Evolutionary conservation across 768 basidiomycete species (phyloP).

Genomic region (Hericium coralloides): DNA sequence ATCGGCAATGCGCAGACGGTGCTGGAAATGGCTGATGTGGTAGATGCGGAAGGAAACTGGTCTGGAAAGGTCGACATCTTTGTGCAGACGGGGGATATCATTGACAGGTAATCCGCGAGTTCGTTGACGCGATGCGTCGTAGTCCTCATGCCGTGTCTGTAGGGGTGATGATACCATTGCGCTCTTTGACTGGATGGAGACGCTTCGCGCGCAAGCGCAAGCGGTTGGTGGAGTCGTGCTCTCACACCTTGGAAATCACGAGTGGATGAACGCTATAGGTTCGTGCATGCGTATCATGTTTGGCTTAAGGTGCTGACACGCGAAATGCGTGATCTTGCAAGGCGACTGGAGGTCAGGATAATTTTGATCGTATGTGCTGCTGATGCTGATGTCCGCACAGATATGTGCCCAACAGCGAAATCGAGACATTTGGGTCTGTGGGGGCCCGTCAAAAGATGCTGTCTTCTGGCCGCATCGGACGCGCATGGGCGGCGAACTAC

Average conservation of each 20-base stretch:
- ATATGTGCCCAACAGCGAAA: conserved; percentile 79
- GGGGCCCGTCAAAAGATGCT: conserved; percentile 65
- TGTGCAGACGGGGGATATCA: conserved; percentile 94
- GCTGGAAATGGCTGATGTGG: conserved; percentile 70
- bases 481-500: conserved; percentile 81
- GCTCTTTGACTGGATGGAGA: conserved; percentile 80
- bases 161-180: conserved; percentile 88
- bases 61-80: conserved; percentile 75
- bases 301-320: not conserved
- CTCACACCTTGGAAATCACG: conserved; percentile 87
- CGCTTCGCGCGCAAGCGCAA: conserved; percentile 65
- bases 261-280: conserved; percentile 91
- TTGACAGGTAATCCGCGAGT: conserved; percentile 58
- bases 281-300: conserved; percentile 7
- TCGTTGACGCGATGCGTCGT: not conserved
- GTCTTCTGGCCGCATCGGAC: conserved; percentile 68
- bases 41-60: conserved; percentile 70
- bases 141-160: conserved; percentile 3
- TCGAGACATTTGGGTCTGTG: conserved; percentile 72
- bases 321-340: conserved; percentile 17
- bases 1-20: conserved; percentile 70
- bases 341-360: conserved; percentile 76
- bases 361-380: not conserved
- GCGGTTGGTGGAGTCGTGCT: conserved; percentile 63
- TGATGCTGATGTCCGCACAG: conserved; percentile 26